Evolutionary conservation across 176 grass and related monocot genomes (phyloP), one percentile per base, ranked within the genome.

Genomic region (Cocos nucifera): DNA sequence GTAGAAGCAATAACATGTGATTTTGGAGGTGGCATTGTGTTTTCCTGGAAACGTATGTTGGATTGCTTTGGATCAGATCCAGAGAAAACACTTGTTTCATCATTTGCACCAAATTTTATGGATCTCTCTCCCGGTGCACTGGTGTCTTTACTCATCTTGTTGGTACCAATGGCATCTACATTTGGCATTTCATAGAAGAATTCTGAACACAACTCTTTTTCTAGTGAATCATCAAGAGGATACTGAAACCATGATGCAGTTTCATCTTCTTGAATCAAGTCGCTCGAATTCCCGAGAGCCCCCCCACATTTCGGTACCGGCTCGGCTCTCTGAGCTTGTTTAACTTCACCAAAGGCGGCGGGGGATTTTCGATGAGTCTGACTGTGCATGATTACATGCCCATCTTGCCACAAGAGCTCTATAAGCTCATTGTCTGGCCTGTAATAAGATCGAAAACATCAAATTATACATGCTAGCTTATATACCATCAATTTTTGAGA

Each of bases 401-500:
- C 78, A 59, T 83, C 64, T 56, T 77, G 72, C 89, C 89, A 78
- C 6, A 86, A 32, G 10, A 95, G 82, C 56, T 89, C 89, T 8
- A 86, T 49, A 49, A 89, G 69, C 3, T 81, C 79, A 62, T 63
- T 65, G 74, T 76, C 82, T 2, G 71, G 28, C 30, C 54, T 71
- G 76, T 52, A 64, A 19, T 17, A 69, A 56, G 35, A 12, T 44
- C 10, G 35, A 44, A 44, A 44, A 44, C 35, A 44, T 9, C 35
- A 3, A 44, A 44, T 44, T 44, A 44, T 44, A 44, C 10, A 14
- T 2, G 3, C 35, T 44, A 44, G 35, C 6, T 44, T 3, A 44
- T 44, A 44, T 44, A 44, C 35, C 14, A 14, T 12, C 35, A 2
- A 44, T 12, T 14, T 44, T 14, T 12, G 10, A 44, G 10, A 14